These are phyloP conservation scores for Ormosia emarginata DNA, from an alignment of 306 rosid species.

Conservation along the genomic window DNA sequence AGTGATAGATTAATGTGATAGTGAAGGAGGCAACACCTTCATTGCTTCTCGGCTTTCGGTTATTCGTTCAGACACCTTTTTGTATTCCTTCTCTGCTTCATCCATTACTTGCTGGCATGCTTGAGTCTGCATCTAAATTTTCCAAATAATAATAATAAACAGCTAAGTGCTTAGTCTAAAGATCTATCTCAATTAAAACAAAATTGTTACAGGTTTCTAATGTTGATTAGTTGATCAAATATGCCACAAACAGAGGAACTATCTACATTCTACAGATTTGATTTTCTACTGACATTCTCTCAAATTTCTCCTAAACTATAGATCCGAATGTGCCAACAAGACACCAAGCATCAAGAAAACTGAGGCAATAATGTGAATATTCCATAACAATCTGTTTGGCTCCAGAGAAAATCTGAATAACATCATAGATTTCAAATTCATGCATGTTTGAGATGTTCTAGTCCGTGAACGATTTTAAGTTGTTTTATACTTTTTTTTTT, in stretches of 20 bases:
- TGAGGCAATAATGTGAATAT: neutral
- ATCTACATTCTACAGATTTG: neutral
- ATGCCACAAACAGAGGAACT: neutral
- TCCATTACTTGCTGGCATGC: constrained; percentile 66
- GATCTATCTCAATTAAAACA: neutral
- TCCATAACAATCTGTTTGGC: neutral
- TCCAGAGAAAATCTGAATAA: neutral
- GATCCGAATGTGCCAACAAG: neutral
- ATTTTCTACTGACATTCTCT: neutral
- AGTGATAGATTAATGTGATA: neutral
- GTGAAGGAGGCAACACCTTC: constrained; percentile 48
- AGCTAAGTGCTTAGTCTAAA: neutral
- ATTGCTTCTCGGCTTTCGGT: constrained; percentile 66
- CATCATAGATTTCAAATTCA: neutral
- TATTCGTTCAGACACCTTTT: constrained; percentile 61
- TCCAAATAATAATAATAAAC: neutral
- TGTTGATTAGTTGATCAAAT: neutral
- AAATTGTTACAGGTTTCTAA: neutral
- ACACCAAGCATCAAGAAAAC: neutral
- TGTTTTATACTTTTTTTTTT: neutral
- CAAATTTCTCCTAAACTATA: neutral
- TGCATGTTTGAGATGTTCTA: neutral
- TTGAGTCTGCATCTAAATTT: constrained; percentile 69
- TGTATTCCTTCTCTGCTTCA: constrained; percentile 72
- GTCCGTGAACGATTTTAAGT: neutral